Percentiles rank a stretch among this genome's conserved stretches.
phyloP scores from a whole-genome alignment of 306 rosid genomes.

The Fragaria vesca region DNA sequence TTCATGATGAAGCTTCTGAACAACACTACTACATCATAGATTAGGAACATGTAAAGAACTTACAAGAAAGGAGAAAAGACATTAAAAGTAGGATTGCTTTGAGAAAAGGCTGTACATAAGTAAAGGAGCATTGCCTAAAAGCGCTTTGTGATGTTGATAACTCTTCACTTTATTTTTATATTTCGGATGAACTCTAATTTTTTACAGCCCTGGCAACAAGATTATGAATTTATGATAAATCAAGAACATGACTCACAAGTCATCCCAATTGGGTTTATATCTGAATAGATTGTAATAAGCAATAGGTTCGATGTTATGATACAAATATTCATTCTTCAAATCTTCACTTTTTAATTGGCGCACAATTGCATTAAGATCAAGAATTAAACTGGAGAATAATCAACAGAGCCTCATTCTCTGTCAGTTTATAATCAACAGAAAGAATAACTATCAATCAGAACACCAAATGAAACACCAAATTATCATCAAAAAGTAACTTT shows the following conservation, averaged over 20 bases:
- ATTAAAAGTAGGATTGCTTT: conserved; percentile 9
- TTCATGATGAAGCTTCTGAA: conserved; percentile 98
- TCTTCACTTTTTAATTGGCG: too few species aligned
- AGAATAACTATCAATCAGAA: too few species aligned
- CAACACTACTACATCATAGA: conserved; percentile 41
- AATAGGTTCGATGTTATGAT: too few species aligned
- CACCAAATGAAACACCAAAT: too few species aligned
- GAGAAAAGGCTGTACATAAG: conserved; percentile 31
- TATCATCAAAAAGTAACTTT: too few species aligned
- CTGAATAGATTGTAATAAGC: too few species aligned
- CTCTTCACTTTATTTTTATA: neutral
- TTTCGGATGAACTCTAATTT: conserved; percentile 6
- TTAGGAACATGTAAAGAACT: conserved; percentile 12
- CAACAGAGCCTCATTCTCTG: too few species aligned
- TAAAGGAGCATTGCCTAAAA: neutral
- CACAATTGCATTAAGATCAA: too few species aligned
- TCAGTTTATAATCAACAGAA: too few species aligned
- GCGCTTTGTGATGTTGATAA: neutral
- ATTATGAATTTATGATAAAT: neutral
- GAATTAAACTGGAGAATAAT: too few species aligned
- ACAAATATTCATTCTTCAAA: too few species aligned
- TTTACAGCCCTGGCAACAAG: neutral
- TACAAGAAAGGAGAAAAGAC: neutral
- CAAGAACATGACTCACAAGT: neutral
- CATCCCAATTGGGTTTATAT: neutral